Percentiles rank a stretch among this genome's conserved stretches.
Evolutionary conservation across 2,329 filamentous ascomycete genomes (phyloP).

Genomic region (Nannizziopsis barbatae): DNA sequence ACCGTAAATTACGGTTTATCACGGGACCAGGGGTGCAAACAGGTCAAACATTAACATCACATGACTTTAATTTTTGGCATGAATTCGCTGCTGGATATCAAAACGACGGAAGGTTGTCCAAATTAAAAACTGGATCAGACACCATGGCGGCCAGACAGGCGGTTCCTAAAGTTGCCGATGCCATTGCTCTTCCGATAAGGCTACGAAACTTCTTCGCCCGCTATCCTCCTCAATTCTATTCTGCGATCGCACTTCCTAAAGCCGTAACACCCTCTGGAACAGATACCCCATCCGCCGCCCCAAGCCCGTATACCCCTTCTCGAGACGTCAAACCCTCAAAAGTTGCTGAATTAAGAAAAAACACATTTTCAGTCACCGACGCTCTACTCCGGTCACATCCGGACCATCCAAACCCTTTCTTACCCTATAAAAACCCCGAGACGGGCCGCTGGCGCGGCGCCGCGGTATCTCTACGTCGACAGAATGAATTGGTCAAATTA

Average conservation of each 20-base stretch:
- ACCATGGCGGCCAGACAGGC: conserved; percentile 15
- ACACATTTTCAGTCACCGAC: conserved; percentile 24
- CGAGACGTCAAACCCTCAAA: conserved; percentile 34
- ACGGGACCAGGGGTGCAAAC: conserved; percentile 1
- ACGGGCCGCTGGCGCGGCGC: conserved; percentile 80
- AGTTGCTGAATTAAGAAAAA: conserved; percentile 16
- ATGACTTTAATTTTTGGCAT: conserved; percentile 1
- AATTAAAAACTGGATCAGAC: neutral
- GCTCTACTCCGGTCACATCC: conserved; percentile 33
- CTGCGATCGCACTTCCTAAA: conserved; percentile 22
- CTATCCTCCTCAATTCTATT: conserved; percentile 60
- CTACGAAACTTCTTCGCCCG: conserved; percentile 79
- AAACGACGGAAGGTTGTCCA: neutral
- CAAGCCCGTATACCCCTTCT: conserved; percentile 33
- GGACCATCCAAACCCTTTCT: conserved; percentile 64
- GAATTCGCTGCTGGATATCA: neutral
- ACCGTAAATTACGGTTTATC: conserved; percentile 1
- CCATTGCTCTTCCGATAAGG: conserved; percentile 53
- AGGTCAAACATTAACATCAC: conserved; percentile 1
- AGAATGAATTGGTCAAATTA: conserved; percentile 74
- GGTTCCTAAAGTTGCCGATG: conserved; percentile 46
- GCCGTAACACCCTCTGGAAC: conserved; percentile 21
- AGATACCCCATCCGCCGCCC: conserved; percentile 36
- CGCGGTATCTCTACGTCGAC: conserved; percentile 68
- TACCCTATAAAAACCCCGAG: conserved; percentile 61